Conservation (phyloP, 371 early-diverging fungal genomes). For the Amoeboradix gromovi region DNA sequence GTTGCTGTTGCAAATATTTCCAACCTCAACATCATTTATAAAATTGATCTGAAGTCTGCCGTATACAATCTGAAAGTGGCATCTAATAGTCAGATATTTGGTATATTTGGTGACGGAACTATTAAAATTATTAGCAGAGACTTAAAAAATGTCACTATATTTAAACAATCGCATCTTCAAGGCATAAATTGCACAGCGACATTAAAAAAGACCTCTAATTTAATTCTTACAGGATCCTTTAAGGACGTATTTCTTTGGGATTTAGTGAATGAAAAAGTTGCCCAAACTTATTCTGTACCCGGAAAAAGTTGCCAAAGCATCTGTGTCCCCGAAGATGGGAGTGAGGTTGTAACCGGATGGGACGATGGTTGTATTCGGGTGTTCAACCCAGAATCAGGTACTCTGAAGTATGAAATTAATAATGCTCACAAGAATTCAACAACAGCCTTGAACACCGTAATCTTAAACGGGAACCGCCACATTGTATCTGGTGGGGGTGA, state of each 20-base stretch:
- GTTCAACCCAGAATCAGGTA: constrained; percentile 22
- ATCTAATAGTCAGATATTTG: background rate
- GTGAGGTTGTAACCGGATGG: constrained; percentile 13
- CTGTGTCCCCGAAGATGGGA: background rate
- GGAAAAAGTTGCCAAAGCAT: background rate
- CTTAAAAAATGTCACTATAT: background rate
- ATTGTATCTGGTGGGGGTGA: constrained; percentile 25
- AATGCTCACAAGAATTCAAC: constrained; percentile 22
- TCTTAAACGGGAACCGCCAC: constrained; percentile 10
- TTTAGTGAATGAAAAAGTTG: background rate
- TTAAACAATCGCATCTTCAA: background rate
- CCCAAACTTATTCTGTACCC: background rate
- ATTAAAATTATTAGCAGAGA: background rate
- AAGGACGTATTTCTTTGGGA: background rate
- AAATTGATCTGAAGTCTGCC: background rate
- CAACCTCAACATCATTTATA: background rate
- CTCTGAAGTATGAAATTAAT: constrained; percentile 20
- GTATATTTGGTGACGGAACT: background rate
- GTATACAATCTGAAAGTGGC: background rate
- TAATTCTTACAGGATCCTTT: background rate
- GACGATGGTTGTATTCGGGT: constrained; percentile 25
- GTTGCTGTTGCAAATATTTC: background rate
- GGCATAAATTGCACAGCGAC: background rate
- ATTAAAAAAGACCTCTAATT: background rate
- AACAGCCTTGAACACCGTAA: constrained; percentile 14